Evolutionary conservation across 116 monocot genomes (phyloP).

Genomic region (Thalassia testudinum): DNA sequence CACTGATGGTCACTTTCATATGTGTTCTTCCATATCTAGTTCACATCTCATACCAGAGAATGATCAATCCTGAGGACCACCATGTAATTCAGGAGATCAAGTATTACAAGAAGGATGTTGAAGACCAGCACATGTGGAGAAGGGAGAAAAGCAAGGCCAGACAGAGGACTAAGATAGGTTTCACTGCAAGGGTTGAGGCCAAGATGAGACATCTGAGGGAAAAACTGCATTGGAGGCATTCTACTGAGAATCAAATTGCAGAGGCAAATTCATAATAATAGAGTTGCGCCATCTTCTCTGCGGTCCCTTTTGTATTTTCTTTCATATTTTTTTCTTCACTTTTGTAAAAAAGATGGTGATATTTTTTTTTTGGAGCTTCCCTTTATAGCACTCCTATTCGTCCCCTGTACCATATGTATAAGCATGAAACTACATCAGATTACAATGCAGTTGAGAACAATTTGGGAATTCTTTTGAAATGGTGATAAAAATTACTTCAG

Average conservation of each 20-base stretch:
- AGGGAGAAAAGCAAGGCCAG: conserved; percentile 54
- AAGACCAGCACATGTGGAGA: conserved; percentile 60
- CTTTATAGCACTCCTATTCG: too few species aligned
- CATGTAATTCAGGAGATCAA: conserved; percentile 89
- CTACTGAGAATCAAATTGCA: conserved; percentile 9
- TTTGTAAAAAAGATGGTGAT: too few species aligned
- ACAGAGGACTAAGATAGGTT: conserved; percentile 61
- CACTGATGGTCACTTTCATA: too few species aligned
- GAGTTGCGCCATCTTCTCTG: neutral
- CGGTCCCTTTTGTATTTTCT: neutral
- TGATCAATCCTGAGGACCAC: conserved; percentile 53
- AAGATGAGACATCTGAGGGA: conserved; percentile 55
- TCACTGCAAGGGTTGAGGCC: conserved; percentile 61
- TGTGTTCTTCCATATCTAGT: conserved; percentile 53
- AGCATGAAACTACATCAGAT: too few species aligned
- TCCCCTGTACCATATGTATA: too few species aligned
- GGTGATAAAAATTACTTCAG: too few species aligned
- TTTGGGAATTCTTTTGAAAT: too few species aligned
- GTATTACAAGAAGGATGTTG: conserved; percentile 45
- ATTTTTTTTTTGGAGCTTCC: too few species aligned
- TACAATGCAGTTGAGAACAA: too few species aligned
- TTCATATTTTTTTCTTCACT: too few species aligned
- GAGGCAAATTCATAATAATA: conserved; percentile 1
- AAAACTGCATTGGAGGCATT: conserved; percentile 40
- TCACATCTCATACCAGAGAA: conserved; percentile 46